Evolutionary conservation across 2,329 filamentous ascomycete genomes (phyloP).

Genomic region (Talaromyces islandicus): DNA sequence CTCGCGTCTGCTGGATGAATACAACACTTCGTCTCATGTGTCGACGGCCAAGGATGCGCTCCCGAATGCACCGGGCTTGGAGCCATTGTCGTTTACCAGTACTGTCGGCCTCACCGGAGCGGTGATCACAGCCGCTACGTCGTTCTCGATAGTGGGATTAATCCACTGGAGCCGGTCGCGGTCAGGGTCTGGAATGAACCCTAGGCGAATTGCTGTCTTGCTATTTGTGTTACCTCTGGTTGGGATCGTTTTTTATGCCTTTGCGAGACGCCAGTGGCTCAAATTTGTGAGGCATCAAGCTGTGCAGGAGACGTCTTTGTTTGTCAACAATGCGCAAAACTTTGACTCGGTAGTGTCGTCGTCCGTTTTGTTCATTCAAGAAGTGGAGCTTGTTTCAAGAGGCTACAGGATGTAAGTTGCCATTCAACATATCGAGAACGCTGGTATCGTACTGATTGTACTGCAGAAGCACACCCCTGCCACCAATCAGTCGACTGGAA

Average conservation of each 20-base stretch:
- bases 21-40: conserved; percentile 35
- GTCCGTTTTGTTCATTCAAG: conserved; percentile 76
- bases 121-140: conserved; percentile 56
- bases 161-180: conserved; percentile 64
- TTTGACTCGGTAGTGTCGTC: conserved; percentile 74
- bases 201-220: conserved; percentile 33
- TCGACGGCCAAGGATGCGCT: conserved; percentile 28
- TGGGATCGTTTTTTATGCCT: conserved; percentile 60
- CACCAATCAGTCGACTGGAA: conserved; percentile 87
- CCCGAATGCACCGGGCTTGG: conserved; percentile 23
- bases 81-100: conserved; percentile 30
- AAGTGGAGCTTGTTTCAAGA: conserved; percentile 90
- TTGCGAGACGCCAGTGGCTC: conserved; percentile 74
- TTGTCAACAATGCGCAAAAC: conserved; percentile 69
- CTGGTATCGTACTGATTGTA: conserved; percentile 7
- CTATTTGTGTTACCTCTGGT: conserved; percentile 45
- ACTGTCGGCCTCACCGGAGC: conserved; percentile 60
- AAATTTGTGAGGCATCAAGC: conserved; percentile 71
- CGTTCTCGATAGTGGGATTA: conserved; percentile 60
- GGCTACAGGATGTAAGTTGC: conserved; percentile 71
- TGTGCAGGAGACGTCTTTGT: conserved; percentile 59
- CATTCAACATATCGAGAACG: conserved; percentile 8
- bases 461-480: conserved; percentile 73
- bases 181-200: conserved; percentile 39
- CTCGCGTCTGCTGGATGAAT: conserved; percentile 75